These are phyloP conservation scores for Phytophthora pluvialis DNA, from an alignment of 352 stramenopile species.

Conservation along the genomic window DNA sequence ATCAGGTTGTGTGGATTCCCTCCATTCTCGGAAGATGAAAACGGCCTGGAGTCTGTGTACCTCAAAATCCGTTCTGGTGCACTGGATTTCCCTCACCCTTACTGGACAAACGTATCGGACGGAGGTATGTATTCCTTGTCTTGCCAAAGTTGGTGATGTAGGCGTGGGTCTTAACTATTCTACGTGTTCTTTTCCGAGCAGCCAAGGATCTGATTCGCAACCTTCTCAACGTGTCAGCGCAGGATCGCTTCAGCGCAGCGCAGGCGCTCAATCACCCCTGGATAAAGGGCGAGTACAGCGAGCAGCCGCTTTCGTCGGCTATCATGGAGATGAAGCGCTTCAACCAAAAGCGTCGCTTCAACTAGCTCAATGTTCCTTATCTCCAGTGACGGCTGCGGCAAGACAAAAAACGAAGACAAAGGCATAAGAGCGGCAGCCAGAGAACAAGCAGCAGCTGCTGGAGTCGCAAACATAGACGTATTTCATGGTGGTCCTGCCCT, in stretches of 20 bases:
- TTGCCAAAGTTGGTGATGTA: slow-evolving; percentile 4
- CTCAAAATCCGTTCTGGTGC: slow-evolving; percentile 83
- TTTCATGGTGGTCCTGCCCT: slow-evolving; percentile 42
- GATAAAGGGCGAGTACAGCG: slow-evolving; percentile 87
- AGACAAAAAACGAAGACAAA: slow-evolving; percentile 30
- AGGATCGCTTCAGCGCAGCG: slow-evolving; percentile 75
- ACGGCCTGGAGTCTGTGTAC: slow-evolving; percentile 83
- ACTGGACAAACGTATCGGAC: slow-evolving; percentile 89
- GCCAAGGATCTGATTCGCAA: slow-evolving; percentile 85
- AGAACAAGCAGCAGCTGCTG: slow-evolving; percentile 38
- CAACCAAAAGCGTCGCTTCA: slow-evolving; percentile 89
- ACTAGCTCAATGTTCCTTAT: slow-evolving; percentile 48
- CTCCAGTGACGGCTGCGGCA: slow-evolving; percentile 31
- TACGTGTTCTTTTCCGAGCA: slow-evolving; percentile 18
- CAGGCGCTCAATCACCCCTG: slow-evolving; percentile 82
- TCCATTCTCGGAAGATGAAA: slow-evolving; percentile 85
- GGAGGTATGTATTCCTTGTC: slow-evolving; percentile 42
- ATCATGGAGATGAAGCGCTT: slow-evolving; percentile 91
- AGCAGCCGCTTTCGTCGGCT: slow-evolving; percentile 81
- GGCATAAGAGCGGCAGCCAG: slow-evolving; percentile 26
- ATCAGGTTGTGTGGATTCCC: slow-evolving; percentile 81
- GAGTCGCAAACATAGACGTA: slow-evolving; percentile 50
- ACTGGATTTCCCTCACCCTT: slow-evolving; percentile 83
- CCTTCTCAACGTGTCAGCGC: slow-evolving; percentile 75
- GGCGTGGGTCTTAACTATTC: slow-evolving; percentile 11